phyloP scores from a whole-genome alignment of 2,329 filamentous ascomycete species.

The Fusarium sp. region DNA sequence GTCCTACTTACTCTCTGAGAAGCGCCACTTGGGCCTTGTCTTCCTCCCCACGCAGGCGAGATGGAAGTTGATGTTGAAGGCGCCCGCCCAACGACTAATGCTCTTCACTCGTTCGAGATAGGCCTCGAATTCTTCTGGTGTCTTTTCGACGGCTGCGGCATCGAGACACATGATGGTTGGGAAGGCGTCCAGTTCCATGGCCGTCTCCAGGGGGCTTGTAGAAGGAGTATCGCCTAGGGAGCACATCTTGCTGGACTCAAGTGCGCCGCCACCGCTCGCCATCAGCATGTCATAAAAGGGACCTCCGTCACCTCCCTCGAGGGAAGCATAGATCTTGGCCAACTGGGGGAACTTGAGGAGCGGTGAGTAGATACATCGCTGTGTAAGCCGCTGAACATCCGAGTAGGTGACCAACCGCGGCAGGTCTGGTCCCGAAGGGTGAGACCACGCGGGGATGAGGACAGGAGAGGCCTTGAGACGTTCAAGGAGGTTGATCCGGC shows the following conservation, averaged over 20 bases:
- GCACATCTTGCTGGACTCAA: slow-evolving; percentile 34
- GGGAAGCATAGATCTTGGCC: slow-evolving; percentile 56
- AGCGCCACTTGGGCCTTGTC: slow-evolving; percentile 55
- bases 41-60: slow-evolving; percentile 54
- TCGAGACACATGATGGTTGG: slow-evolving; percentile 62
- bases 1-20: slow-evolving; percentile 47
- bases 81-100: slow-evolving; percentile 57
- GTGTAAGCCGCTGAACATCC: slow-evolving; percentile 57
- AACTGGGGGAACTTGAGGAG: slow-evolving; percentile 55
- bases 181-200: slow-evolving; percentile 53
- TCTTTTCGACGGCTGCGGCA: slow-evolving; percentile 45
- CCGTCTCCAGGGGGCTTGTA: slow-evolving; percentile 43
- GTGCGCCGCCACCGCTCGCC: slow-evolving; percentile 1
- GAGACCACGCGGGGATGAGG: slow-evolving; percentile 50
- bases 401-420: slow-evolving; percentile 64
- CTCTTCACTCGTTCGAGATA: slow-evolving; percentile 50
- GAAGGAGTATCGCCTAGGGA: slow-evolving; percentile 44
- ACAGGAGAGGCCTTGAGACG: slow-evolving; percentile 57
- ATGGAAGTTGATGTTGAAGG: slow-evolving; percentile 55
- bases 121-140: slow-evolving; percentile 49
- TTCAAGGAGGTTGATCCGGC: slow-evolving; percentile 55
- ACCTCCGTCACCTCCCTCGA: slow-evolving; percentile 58
- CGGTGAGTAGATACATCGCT: slow-evolving; percentile 59
- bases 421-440: slow-evolving; percentile 51
- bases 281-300: slow-evolving; percentile 55